Evolutionary conservation across 495 filamentous ascomycete genomes (phyloP), one percentile per base, ranked within the genome.

Genomic region (Aspergillus cristatus): DNA sequence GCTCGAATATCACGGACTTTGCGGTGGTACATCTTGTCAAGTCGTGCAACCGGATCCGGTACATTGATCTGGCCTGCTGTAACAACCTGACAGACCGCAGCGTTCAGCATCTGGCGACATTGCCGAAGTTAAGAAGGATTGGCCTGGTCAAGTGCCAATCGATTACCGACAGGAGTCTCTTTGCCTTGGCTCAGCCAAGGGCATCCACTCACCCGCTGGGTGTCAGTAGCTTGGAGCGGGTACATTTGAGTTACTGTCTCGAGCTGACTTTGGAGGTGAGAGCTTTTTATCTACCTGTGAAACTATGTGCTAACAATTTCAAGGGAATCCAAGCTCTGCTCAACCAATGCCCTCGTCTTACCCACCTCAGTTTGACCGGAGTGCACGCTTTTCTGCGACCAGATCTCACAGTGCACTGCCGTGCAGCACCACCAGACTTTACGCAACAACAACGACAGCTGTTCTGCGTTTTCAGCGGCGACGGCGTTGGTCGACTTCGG

Each of bases 1-100:
- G 93, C 57, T 74, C 75, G 12, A 74, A 87, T 28, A 87, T 99
- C 48, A 95, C 88, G 0, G 93, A 99, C 62, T 57, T 70, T 8
- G 86, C 84, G 6, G 86, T 99, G 6, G 79, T 80, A 34, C 76
- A 79, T 28, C 69, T 99, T 6, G 87, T 94, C 26, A 79, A 81
- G 42, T 62, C 62, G 28, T 99, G 93, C 68, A 96, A 89, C 60
- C 76, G 93, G 22, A 96, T 99, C 45, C 72, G 93, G 34, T 99
- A 99, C 51, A 97, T 99, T 38, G 93, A 99, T 53, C 62, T 99
- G 34, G 93, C 93, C 8, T 97, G 93, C 65, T 99, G 93, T 59
- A 72, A 70, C n/a, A 78, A 81, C 42, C 69, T 99, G 35, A 96
- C 93, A 0, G 91, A 99, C 48, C 60, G 62, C 2, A 94, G 86